These are phyloP conservation scores for Chenopodium album DNA, from an alignment of 148 eudicot genomes.

Conservation along the genomic window DNA sequence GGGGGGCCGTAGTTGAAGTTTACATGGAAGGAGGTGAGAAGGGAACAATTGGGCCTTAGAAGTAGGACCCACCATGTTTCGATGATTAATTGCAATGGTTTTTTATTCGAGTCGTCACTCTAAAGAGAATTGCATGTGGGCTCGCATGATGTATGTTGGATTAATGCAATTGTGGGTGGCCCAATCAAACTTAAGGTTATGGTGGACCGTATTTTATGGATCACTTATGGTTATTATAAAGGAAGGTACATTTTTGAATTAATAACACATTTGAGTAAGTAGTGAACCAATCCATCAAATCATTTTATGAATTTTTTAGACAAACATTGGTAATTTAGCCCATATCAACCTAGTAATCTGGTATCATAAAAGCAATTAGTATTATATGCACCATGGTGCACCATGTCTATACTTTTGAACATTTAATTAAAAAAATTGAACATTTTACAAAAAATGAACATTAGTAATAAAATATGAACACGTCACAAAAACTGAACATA, in stretches of 20 bases:
- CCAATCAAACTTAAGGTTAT: conserved; percentile 1
- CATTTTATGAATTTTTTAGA: not conserved
- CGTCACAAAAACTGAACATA: too few species aligned
- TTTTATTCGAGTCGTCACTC: conserved; percentile 25
- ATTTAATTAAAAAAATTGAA: too few species aligned
- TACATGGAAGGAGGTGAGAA: conserved; percentile 9
- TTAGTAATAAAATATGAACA: too few species aligned
- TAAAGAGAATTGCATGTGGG: conserved; percentile 32
- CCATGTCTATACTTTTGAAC: too few species aligned
- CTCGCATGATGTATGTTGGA: conserved; percentile 31
- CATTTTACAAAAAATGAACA: too few species aligned
- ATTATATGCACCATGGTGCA: too few species aligned
- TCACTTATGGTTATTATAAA: not conserved
- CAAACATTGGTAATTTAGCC: not conserved
- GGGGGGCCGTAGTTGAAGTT: not conserved
- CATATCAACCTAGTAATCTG: not conserved
- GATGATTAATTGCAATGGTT: conserved; percentile 27
- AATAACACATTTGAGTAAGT: not conserved
- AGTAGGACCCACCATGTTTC: conserved; percentile 29
- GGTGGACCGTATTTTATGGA: not conserved
- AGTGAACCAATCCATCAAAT: not conserved
- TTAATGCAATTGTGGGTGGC: not conserved
- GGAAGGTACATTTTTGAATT: not conserved
- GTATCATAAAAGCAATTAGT: too few species aligned
- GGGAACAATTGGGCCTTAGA: conserved; percentile 5